Evolutionary conservation across 768 basidiomycete genomes (phyloP).

Genomic region (Psilocybe subaeruginosa): DNA sequence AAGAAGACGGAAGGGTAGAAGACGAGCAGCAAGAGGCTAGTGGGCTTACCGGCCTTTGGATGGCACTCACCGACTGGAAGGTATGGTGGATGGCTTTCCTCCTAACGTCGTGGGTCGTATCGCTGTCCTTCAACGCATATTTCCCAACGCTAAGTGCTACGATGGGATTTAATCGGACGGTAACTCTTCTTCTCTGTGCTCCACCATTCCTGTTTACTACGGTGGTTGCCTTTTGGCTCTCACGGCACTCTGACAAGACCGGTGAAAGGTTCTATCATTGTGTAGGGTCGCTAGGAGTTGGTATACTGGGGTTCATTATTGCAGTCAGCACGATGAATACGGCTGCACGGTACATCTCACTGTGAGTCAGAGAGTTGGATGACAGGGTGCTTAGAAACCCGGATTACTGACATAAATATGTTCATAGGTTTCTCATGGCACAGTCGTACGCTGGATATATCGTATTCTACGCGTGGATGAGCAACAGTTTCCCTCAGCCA

Average conservation of each 20-base stretch:
- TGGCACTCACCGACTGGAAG: constrained; percentile 76
- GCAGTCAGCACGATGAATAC: constrained; percentile 71
- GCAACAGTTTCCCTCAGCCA: constrained; percentile 70
- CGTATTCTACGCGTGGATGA: constrained; percentile 57
- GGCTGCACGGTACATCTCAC: constrained; percentile 67
- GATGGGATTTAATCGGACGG: constrained; percentile 65
- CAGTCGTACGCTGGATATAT: constrained; percentile 75
- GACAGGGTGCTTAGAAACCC: too few relatives aligned
- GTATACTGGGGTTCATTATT: constrained; percentile 74
- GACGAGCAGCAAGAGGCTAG: constrained; percentile 52
- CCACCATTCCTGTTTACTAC: constrained; percentile 77
- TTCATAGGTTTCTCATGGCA: constrained; percentile 63
- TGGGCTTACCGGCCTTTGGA: constrained; percentile 51
- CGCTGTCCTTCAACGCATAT: constrained; percentile 79
- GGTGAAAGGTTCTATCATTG: constrained; percentile 81
- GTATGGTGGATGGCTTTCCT: constrained; percentile 80
- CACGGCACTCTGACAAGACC: constrained; percentile 72
- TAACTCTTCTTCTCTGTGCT: constrained; percentile 75
- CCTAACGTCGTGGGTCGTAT: constrained; percentile 60
- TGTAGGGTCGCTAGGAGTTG: constrained; percentile 53
- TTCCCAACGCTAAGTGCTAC: constrained; percentile 80
- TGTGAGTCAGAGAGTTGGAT: constrained; percentile 37
- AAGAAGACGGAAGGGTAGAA: constrained; percentile 51
- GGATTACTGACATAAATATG: too few relatives aligned
- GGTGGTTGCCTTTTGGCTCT: constrained; percentile 53